Base-by-base conservation (phyloP, 148 eudicot species). In the Selenicereus undatus region DNA sequence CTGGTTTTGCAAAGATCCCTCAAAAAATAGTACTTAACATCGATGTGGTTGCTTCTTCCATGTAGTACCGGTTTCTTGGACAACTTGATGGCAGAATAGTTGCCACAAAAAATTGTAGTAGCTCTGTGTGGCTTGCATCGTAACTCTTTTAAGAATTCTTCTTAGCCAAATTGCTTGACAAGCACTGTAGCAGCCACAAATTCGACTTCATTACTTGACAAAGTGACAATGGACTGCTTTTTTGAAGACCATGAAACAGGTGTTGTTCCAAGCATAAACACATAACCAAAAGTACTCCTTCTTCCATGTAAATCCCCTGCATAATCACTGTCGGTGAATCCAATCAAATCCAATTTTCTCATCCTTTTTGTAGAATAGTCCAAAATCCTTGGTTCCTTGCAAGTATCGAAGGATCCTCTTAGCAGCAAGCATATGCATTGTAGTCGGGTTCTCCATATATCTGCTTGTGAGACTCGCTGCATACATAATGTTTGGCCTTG, bases 251-350 rank as follows among this genome's bases (percentile, higher is more conserved):
- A 32, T 32, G 32, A 32, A 32, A 32, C 32, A 32, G 32, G 1
- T 2, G n/a, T n/a, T n/a, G n/a, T n/a, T n/a, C n/a, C n/a, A n/a
- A n/a, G n/a, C n/a, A n/a, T n/a, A n/a, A n/a, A n/a, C n/a, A n/a
- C n/a, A n/a, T n/a, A n/a, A n/a, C n/a, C n/a, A n/a, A n/a, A n/a
- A n/a, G n/a, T n/a, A n/a, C n/a, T n/a, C n/a, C n/a, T n/a, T n/a
- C n/a, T n/a, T n/a, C n/a, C n/a, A n/a, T n/a, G n/a, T n/a, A n/a
- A n/a, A n/a, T n/a, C n/a, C n/a, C 73, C 73, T 6, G 60, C 73
- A 66, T 78, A 78, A 13, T 78, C 80, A 43, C 80, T 78, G 26
- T 79, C 43, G 48, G 24, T 64, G 66, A 79, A 79, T 4, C 81
- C 48, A 18, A 24, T n/a, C 27, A 79, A 69, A 20, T 79, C n/a